Evolutionary conservation across 78 protist genomes (phyloP).

Genomic region (Dictyostelium intermedium): DNA sequence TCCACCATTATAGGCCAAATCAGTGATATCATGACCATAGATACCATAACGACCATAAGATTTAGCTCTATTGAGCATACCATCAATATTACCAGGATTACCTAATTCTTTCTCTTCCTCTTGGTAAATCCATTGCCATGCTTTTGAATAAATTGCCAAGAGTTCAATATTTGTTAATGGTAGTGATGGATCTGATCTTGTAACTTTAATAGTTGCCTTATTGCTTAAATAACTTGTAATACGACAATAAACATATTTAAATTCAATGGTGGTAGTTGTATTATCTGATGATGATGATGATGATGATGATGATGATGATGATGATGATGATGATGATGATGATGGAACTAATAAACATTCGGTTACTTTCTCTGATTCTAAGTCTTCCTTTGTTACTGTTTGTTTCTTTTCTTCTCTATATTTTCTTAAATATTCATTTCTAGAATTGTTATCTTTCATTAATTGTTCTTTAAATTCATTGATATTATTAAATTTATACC

Average conservation of each 20-base stretch:
- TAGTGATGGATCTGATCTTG: neutral
- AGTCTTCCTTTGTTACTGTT: neutral
- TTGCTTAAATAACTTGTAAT: neutral
- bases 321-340: no score
- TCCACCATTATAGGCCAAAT: neutral
- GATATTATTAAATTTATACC: neutral
- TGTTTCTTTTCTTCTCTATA: no score
- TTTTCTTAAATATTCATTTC: no score
- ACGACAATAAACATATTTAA: neutral
- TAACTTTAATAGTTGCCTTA: neutral
- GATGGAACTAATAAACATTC: neutral
- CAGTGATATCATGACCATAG: neutral
- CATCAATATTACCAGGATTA: neutral
- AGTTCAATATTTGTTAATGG: neutral
- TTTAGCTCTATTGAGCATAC: neutral
- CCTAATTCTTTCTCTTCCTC: no score
- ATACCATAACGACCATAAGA: neutral
- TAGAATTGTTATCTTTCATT: neutral
- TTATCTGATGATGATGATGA: no score
- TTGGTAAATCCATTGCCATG: neutral
- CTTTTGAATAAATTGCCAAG: neutral
- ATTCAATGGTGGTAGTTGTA: no score
- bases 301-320: no score
- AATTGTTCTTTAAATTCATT: neutral
- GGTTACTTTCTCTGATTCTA: no score